These are phyloP conservation scores for Fusarium continuum DNA, from an alignment of 2,329 filamentous ascomycete genomes.

Conservation along the genomic window DNA sequence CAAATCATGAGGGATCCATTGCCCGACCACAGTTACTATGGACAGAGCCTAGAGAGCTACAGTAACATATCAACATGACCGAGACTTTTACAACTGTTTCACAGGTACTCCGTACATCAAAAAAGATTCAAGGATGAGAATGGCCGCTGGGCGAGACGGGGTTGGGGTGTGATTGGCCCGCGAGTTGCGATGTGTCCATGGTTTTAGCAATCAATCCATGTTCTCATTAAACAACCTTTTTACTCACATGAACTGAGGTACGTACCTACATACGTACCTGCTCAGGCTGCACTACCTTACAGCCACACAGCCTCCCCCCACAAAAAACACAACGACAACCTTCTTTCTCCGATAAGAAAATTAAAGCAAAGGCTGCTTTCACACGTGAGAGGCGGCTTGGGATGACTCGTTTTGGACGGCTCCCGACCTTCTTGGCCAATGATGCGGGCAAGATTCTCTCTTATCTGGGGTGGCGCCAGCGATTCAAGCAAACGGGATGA, in stretches of 20 bases:
- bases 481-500: slow-evolving; percentile 19
- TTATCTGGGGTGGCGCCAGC: slow-evolving; percentile 32
- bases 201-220: slow-evolving; percentile 30
- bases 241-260: slow-evolving; percentile 35
- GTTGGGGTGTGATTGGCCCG: slow-evolving; percentile 1
- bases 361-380: slow-evolving; percentile 5
- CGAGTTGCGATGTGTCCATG: slow-evolving; percentile 21
- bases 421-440: slow-evolving; percentile 15
- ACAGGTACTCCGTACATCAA: not conserved
- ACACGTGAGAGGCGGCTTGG: slow-evolving; percentile 11
- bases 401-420: not conserved
- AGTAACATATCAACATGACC: not conserved
- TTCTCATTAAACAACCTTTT: slow-evolving; percentile 39
- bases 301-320: slow-evolving; percentile 32
- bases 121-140: not conserved
- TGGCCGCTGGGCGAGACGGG: not conserved
- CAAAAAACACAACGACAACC: slow-evolving; percentile 15
- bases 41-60: not conserved
- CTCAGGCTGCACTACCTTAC: no score
- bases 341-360: slow-evolving; percentile 24
- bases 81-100: not conserved
- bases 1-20: not conserved
- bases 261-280: no score
- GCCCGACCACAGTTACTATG: not conserved
- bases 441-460: not conserved